Conservation (phyloP, 2,329 filamentous ascomycete species). For the Colletotrichum truncatum region DNA sequence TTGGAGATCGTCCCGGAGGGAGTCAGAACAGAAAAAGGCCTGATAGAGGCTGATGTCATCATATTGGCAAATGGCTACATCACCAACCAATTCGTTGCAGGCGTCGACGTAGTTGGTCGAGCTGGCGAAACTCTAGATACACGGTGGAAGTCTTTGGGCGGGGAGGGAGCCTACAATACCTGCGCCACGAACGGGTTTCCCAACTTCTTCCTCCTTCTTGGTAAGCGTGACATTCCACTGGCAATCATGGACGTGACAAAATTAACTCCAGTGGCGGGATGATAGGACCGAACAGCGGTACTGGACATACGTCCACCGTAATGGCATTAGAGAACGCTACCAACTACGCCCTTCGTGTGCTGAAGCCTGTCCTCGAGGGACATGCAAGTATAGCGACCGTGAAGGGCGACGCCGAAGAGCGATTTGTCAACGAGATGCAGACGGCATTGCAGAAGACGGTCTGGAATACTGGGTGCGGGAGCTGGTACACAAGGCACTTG, state of each 20-base stretch:
- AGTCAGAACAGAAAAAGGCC: conserved; percentile 44
- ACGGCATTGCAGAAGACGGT: conserved; percentile 42
- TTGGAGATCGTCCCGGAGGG: conserved; percentile 55
- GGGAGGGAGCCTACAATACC: conserved; percentile 69
- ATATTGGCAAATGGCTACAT: conserved; percentile 70
- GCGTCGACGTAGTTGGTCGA: conserved; percentile 61
- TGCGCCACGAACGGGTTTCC: conserved; percentile 68
- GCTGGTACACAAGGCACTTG: conserved; percentile 44
- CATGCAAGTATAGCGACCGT: conserved; percentile 40
- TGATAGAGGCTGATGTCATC: conserved; percentile 66
- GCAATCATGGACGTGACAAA: background rate
- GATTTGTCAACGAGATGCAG: conserved; percentile 44
- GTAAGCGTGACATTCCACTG: too few species aligned
- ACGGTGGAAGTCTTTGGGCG: conserved; percentile 66
- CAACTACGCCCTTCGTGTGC: conserved; percentile 67
- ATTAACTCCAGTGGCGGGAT: too few species aligned
- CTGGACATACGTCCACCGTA: conserved; percentile 69
- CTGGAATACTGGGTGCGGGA: conserved; percentile 39
- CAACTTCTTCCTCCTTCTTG: conserved; percentile 72
- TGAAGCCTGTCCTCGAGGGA: conserved; percentile 55
- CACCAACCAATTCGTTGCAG: conserved; percentile 61
- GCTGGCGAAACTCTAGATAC: conserved; percentile 59
- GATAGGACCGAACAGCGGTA: conserved; percentile 65
- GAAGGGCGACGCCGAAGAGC: conserved; percentile 43
- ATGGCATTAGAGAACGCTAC: conserved; percentile 69